phyloP scores from a whole-genome alignment of 305 asterid species.

The Fraxinus dipetala region DNA sequence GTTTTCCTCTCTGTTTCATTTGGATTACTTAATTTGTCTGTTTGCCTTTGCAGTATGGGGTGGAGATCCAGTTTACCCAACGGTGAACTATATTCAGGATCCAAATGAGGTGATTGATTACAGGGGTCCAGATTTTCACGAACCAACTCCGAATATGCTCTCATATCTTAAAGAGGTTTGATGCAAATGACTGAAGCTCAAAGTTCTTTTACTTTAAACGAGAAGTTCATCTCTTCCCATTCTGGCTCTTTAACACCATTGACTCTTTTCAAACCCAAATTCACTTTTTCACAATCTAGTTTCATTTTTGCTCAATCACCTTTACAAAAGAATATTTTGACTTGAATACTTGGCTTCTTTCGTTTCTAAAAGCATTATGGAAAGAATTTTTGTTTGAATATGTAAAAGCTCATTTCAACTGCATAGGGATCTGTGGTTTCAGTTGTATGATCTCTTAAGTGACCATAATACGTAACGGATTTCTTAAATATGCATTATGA shows the following conservation, averaged over 20 bases:
- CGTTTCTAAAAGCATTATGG: neutral
- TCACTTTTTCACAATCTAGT: neutral
- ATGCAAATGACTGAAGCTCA: slow-evolving; percentile 11
- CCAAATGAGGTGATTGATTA: slow-evolving; percentile 88
- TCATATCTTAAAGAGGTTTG: slow-evolving; percentile 88
- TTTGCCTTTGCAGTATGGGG: slow-evolving; percentile 83
- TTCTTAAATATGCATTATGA: neutral
- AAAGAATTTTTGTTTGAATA: neutral
- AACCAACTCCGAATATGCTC: slow-evolving; percentile 92
- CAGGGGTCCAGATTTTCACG: slow-evolving; percentile 95
- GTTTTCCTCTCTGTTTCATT: neutral
- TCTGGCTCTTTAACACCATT: neutral
- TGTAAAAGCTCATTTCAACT: neutral
- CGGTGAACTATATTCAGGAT: slow-evolving; percentile 91
- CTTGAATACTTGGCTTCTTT: neutral
- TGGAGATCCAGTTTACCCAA: slow-evolving; percentile 98
- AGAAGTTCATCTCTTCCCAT: neutral
- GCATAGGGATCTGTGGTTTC: neutral
- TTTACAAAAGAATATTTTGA: neutral
- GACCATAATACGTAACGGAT: neutral
- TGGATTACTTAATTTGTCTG: slow-evolving; percentile 4
- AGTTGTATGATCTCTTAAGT: neutral
- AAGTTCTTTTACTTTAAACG: neutral
- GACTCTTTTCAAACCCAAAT: slow-evolving; percentile 1
- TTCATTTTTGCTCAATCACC: neutral